Evolutionary conservation across 371 early-diverging fungal species (phyloP).

Genomic region (Mortierella sp.): DNA sequence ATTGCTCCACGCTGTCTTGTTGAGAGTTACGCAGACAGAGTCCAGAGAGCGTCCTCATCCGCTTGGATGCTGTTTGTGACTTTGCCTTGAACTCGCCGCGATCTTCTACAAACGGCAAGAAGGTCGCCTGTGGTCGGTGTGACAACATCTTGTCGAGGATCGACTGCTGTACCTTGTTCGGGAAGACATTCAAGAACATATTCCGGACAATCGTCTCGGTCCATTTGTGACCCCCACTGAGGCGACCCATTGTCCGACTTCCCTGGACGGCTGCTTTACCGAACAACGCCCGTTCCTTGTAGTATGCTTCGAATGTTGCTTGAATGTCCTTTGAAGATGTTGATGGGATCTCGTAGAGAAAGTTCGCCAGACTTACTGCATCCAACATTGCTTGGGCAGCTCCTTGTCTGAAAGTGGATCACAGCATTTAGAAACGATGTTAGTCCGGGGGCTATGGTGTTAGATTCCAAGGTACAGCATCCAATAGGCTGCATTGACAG

Average conservation of each 20-base stretch:
- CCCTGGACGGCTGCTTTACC: constrained; percentile 47
- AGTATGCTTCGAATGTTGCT: constrained; percentile 28
- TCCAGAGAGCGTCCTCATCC: constrained; percentile 24
- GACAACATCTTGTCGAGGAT: constrained; percentile 30
- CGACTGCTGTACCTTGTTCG: constrained; percentile 24
- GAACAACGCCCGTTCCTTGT: constrained; percentile 21
- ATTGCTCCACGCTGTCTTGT: not conserved
- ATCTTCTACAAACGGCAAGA: constrained; percentile 32
- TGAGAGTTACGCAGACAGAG: constrained; percentile 13
- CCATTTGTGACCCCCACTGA: constrained; percentile 40
- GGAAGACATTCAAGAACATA: constrained; percentile 42
- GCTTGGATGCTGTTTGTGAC: constrained; percentile 12
- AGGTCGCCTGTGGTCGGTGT: constrained; percentile 33
- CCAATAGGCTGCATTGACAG: no score
- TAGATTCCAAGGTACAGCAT: not conserved
- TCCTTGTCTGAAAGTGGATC: constrained; percentile 13
- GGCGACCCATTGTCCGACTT: constrained; percentile 30
- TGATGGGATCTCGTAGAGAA: constrained; percentile 34
- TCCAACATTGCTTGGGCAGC: constrained; percentile 51
- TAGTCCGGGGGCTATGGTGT: not conserved
- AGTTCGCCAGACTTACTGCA: constrained; percentile 37
- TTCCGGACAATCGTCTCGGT: constrained; percentile 22
- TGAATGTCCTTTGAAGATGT: constrained; percentile 16
- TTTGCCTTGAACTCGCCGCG: constrained; percentile 36
- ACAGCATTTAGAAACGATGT: not conserved